Evolutionary conservation across 179 eudicot species (phyloP).

Genomic region (Pouteria campechiana): DNA sequence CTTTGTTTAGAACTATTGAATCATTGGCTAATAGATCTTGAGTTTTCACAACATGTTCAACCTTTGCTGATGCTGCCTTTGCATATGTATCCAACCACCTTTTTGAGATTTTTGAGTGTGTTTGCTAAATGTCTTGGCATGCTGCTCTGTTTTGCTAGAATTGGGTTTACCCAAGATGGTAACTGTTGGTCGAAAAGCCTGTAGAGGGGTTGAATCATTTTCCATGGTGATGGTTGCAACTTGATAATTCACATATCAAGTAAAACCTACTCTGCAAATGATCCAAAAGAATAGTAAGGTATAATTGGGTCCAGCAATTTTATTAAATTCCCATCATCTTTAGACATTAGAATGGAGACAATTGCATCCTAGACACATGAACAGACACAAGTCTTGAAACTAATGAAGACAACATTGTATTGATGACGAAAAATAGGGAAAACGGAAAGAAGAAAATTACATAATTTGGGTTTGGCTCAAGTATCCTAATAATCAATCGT

Average conservation of each 20-base stretch:
- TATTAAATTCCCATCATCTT: no score
- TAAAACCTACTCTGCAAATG: no score
- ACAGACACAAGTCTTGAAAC: no score
- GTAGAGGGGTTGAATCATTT: constrained; percentile 50
- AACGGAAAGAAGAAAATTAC: no score
- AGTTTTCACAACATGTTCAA: constrained; percentile 21
- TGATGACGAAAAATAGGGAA: no score
- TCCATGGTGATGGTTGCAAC: constrained; percentile 84
- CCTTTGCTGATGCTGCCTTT: constrained; percentile 17
- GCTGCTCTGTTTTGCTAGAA: constrained; percentile 23
- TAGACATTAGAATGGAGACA: no score
- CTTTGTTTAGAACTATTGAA: constrained; percentile 40
- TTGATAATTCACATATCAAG: constrained; percentile 53
- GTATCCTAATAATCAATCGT: no score
- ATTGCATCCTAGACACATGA: no score
- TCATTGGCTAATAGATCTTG: constrained; percentile 31
- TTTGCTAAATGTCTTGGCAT: constrained; percentile 22
- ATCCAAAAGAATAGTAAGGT: no score
- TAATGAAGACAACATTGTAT: no score
- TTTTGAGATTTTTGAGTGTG: constrained; percentile 49
- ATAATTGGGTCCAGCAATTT: no score
- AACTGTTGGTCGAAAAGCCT: constrained; percentile 39
- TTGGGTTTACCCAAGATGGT: constrained; percentile 38
- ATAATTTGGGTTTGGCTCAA: no score
- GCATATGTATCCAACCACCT: constrained; percentile 25